These are phyloP conservation scores for Cardamine resedifolia DNA, from an alignment of 345 rosid genomes.

Conservation along the genomic window DNA sequence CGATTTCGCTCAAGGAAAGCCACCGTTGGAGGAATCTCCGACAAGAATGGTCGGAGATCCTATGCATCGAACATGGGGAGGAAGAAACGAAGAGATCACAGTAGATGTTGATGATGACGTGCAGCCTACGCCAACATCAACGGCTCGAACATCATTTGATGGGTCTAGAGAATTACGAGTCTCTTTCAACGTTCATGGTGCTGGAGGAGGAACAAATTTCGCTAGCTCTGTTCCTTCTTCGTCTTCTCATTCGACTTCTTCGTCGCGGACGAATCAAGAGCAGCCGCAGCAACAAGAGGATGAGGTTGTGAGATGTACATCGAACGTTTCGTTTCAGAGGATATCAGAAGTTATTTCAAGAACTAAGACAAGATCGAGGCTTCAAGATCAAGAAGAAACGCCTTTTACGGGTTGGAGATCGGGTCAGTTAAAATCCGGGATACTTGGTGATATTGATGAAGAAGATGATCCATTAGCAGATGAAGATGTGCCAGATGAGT, in stretches of 20 bases:
- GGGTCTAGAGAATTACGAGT: constrained; percentile 49
- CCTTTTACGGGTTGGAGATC: constrained; percentile 51
- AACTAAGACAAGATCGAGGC: constrained; percentile 69
- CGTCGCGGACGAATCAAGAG: constrained; percentile 33
- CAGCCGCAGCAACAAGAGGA: constrained; percentile 24
- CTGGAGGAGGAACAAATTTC: constrained; percentile 14
- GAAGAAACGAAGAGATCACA: constrained; percentile 51
- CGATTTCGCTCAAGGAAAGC: constrained; percentile 24
- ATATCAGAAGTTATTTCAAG: constrained; percentile 44
- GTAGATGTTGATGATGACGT: constrained; percentile 70
- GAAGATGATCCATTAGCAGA: constrained; percentile 69
- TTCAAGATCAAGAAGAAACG: constrained; percentile 64
- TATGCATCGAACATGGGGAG: constrained; percentile 35
- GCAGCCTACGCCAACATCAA: constrained; percentile 22
- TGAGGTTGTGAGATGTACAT: constrained; percentile 50
- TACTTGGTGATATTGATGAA: constrained; percentile 45
- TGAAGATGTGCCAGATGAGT: constrained; percentile 79
- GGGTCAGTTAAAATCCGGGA: constrained; percentile 54
- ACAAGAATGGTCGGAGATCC: constrained; percentile 25
- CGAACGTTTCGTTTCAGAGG: constrained; percentile 51
- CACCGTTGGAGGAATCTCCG: constrained; percentile 35
- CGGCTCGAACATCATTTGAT: constrained; percentile 34
- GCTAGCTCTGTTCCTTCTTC: constrained; percentile 28
- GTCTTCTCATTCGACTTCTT: constrained; percentile 17
- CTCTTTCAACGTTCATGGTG: constrained; percentile 45